Base-by-base conservation (phyloP, 345 rosid genomes). In the Nasturtium officinale region DNA sequence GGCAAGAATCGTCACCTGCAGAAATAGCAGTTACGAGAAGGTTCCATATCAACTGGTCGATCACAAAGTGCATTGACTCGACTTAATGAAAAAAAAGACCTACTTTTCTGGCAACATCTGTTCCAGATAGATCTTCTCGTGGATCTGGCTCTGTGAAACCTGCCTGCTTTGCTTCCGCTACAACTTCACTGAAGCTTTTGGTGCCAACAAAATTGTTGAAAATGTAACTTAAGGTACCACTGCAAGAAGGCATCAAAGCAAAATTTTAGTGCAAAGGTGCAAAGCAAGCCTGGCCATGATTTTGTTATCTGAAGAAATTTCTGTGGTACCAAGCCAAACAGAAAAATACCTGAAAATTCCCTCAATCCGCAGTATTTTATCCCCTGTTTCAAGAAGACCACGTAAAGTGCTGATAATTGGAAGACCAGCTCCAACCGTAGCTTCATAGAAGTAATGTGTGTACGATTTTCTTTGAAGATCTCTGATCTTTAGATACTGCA, bases 341-440 rank as follows among this genome's bases (percentile, higher is more conserved):
- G 13, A 13, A 73, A 73, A 52, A 74, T 26, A 82, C 99, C 99
- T 95, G 85, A 95, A 91, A 80, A 95, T 91, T 78, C 99, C 99
- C 80, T 95, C 98, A 75, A 95, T 89, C 23, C 83, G 82, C 76
- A 84, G 80, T 69, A 95, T 95, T 75, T 81, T 89, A 75, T 95
- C 98, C 65, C 99, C 98, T n/a, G 99, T 95, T 85, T 95, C 97
- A 16, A 91, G 97, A 72, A 95, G 96, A 65, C 99, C 99, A 38
- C 96, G 82, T 77, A 95, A 79, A 69, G 99, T 95, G 86, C 97
- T 95, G 56, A 95, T 79, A 56, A 95, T 95, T 35, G 99, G 99
- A 74, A 95, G 98, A 63, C 99, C 98, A 73, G 98, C 99, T 82
- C 99, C 99, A 70, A 95, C 96, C n/a, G 98, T 95, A 65, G 99